phyloP scores from a whole-genome alignment of 202 grass and related monocot species.

The Bolboschoenoplectus hybrid region DNA sequence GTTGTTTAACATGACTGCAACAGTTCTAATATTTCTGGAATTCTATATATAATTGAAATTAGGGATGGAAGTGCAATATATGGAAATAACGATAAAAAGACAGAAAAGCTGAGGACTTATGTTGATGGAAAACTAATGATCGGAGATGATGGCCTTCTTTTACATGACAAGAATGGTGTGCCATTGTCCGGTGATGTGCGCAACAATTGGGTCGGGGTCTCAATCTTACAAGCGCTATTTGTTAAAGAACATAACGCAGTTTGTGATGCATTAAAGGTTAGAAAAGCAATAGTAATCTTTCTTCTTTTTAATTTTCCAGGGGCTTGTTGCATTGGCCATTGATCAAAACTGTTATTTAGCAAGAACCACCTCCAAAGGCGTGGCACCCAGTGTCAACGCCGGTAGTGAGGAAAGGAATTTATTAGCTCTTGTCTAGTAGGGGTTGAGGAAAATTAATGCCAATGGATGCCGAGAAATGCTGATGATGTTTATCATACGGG shows the following conservation, averaged over 20 bases:
- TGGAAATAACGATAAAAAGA: conserved; percentile 44
- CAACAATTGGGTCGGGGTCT: conserved; percentile 57
- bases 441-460: too few relatives aligned
- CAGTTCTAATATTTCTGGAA: conserved; percentile 1
- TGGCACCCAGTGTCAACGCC: too few relatives aligned
- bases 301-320: neutral
- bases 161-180: conserved; percentile 44
- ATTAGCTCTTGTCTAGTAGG: too few relatives aligned
- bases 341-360: neutral
- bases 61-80: conserved; percentile 63
- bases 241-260: conserved; percentile 59
- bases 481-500: neutral
- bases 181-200: conserved; percentile 52
- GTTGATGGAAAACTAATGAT: conserved; percentile 62
- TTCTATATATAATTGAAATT: conserved; percentile 34
- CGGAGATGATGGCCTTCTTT: conserved; percentile 49
- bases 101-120: conserved; percentile 39
- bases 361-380: neutral
- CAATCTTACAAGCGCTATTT: conserved; percentile 62
- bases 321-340: neutral
- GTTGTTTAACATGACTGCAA: neutral
- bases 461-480: neutral
- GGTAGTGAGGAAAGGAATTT: too few relatives aligned
- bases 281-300: neutral
- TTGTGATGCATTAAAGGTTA: conserved; percentile 62